Evolutionary conservation across 495 filamentous ascomycete genomes (phyloP).

Genomic region (Podospora comata): DNA sequence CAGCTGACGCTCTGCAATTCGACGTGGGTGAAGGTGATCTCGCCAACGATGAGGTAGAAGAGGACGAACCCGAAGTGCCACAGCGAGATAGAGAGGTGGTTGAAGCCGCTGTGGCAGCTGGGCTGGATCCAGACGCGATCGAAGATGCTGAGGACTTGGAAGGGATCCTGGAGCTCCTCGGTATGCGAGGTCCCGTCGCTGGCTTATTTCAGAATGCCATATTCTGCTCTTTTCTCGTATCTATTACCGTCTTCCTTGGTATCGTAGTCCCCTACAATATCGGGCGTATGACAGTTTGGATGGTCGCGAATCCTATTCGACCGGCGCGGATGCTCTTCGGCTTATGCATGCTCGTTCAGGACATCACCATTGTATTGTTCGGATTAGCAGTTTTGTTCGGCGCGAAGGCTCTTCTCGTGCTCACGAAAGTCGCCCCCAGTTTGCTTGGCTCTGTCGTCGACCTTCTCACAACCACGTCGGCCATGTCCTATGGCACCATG

Average conservation of each 20-base stretch:
- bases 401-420: constrained; percentile 12
- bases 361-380: constrained; percentile 40
- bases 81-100: constrained; percentile 35
- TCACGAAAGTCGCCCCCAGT: constrained; percentile 18
- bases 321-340: constrained; percentile 67
- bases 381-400: constrained; percentile 33
- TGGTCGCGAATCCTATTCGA: constrained; percentile 74
- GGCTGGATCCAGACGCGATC: constrained; percentile 47
- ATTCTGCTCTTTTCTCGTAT: constrained; percentile 87
- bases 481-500: constrained; percentile 25
- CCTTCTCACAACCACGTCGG: constrained; percentile 3
- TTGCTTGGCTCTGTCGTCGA: neutral
- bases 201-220: constrained; percentile 90
- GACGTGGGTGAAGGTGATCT: constrained; percentile 27
- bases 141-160: constrained; percentile 98
- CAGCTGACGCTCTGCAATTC: constrained; percentile 38
- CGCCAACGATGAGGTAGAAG: constrained; percentile 39
- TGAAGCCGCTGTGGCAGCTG: constrained; percentile 42
- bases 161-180: constrained; percentile 91
- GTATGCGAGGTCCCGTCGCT: constrained; percentile 89
- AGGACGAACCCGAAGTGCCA: constrained; percentile 22
- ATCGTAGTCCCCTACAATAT: constrained; percentile 90
- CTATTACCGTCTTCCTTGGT: constrained; percentile 75
- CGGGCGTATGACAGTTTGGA: constrained; percentile 77
- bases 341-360: constrained; percentile 64